Base-by-base conservation (phyloP, 129 eudicot species). In the Saussurea involucrata region DNA sequence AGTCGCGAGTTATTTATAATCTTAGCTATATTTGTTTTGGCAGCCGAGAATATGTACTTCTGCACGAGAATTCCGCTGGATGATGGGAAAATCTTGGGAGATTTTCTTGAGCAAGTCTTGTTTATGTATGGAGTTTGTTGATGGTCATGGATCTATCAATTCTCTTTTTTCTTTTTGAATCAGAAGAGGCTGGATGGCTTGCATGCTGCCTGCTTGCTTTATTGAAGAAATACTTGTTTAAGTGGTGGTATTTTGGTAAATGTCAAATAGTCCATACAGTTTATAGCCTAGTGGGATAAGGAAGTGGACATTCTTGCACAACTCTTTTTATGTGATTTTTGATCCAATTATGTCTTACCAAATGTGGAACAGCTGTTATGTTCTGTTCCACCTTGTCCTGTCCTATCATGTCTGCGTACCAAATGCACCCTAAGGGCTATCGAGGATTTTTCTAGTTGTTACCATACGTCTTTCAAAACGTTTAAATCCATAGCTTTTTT, bases 31-130 rank as follows among this genome's bases (percentile, higher is more conserved):
- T 20, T 32, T 42, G 60, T 28, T 77, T 77, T 80, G 79, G 86
- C 92, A 93, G 98, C 88, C 98, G 98, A 1, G 98, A 93, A 73
- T 93, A 93, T 46, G 98, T 93, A 31, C 73, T 93, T 15, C 86
- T 93, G 71, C 98, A 93, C 11, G 98, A 93, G 82, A 90, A 93
- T 71, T 93, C 98, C 8, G 82, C 89, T 46, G 73, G 79, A 71
- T 84, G 86, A 88, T 80, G 81, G 29, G 66, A 64, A 34, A 60
- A 8, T 7, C 27, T 20, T 18, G 66, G 40, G 24, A 72, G 32
- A 57, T 33, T 53, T 32, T 33, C 24, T 69, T 15, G 79, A 44
- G 53, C 73, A 66, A 36, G 58, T 68, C n/a, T 68, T 57, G 17
- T 77, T 8, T 73, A 33, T 67, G 75, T 24, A 18, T 28, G 80